Base-by-base conservation (phyloP, 768 basidiomycete genomes). In the Exsudoporus frostii region DNA sequence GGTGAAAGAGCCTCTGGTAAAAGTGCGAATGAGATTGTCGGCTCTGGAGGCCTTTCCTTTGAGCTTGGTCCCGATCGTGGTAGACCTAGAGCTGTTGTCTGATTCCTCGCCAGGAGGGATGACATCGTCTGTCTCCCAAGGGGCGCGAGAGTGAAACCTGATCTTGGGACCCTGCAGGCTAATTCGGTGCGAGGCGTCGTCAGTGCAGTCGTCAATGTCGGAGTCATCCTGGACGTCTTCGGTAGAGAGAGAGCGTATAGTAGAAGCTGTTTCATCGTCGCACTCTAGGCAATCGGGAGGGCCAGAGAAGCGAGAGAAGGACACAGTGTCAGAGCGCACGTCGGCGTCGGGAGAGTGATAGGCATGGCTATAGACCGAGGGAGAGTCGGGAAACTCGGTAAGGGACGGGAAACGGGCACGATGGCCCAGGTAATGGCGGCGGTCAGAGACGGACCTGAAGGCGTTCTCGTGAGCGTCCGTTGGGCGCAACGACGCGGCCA, bases 101-200 rank as follows among this genome's bases (percentile, higher is more conserved):
- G 71, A 60, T 38, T 83, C 82, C 30, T 76, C 81, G 62, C 77
- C 79, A 29, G 74, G 68, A 3, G 77, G 52, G 4, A 69, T 36
- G 34, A 73, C 77, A 14, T 77, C 81, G 45, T 82, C 86, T 34
- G 78, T 70, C 70, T 91, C 89, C 90, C 90, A 92, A 37, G 90
- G 90, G 17, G 90, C 86, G 24, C 79, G 85, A 56, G 86, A 88
- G 68, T 90, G 87, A 64, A 90, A 83, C 46, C 84, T 83, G 79
- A 91, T 88, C 69, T 83, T 90, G 29, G 90, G 90, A n/a, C 90
- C 90, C 32, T 86, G 81, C 44, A 85, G 72, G 61, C 86, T 90
- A 69, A 90, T 80, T 48, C 84, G 77, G 53, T 76, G 68, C 2
- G 76, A 70, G 34, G 73, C 61, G 9, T 76, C 75, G 34, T 79